Conservation (phyloP, 192 early-diverging fungal genomes). For the Lunasporangiospora selenospora region DNA sequence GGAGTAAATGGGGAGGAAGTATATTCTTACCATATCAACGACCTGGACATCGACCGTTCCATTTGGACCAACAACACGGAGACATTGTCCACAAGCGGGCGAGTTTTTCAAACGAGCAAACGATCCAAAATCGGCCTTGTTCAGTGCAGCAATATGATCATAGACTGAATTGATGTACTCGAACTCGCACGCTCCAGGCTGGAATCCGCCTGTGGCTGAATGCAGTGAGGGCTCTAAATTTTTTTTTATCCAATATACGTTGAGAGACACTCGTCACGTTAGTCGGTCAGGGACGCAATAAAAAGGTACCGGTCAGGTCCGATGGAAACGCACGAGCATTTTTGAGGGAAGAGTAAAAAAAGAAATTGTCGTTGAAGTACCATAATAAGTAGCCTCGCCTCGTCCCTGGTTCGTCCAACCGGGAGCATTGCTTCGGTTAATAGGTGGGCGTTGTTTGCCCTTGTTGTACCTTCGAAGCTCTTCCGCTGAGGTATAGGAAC, state of each 20-base stretch:
- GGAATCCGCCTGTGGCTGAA: conserved; percentile 5
- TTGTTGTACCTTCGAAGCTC: conserved; percentile 22
- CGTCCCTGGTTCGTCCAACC: conserved; percentile 31
- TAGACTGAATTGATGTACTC: conserved; percentile 16
- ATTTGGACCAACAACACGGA: conserved; percentile 54
- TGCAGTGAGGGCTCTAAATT: conserved; percentile 13
- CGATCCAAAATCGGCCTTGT: conserved; percentile 56
- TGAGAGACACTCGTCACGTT: neutral
- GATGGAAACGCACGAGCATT: no score
- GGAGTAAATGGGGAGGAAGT: neutral
- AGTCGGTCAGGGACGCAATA: conserved; percentile 19
- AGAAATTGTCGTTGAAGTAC: conserved; percentile 13
- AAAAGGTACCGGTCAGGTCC: conserved; percentile 25
- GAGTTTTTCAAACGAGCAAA: conserved; percentile 48
- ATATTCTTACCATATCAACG: conserved; percentile 58
- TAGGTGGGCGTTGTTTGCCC: conserved; percentile 14
- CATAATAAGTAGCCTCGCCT: conserved; percentile 60
- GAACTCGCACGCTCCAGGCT: conserved; percentile 36
- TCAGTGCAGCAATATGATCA: conserved; percentile 41
- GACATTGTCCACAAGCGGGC: conserved; percentile 60
- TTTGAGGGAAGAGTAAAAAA: conserved; percentile 21
- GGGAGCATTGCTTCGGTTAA: conserved; percentile 22
- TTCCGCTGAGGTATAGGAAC: conserved; percentile 1
- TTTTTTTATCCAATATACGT: neutral
- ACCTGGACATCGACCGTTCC: conserved; percentile 58